These are phyloP conservation scores for Lentithecium fluviatile DNA, from an alignment of 495 filamentous ascomycete genomes.

Conservation along the genomic window DNA sequence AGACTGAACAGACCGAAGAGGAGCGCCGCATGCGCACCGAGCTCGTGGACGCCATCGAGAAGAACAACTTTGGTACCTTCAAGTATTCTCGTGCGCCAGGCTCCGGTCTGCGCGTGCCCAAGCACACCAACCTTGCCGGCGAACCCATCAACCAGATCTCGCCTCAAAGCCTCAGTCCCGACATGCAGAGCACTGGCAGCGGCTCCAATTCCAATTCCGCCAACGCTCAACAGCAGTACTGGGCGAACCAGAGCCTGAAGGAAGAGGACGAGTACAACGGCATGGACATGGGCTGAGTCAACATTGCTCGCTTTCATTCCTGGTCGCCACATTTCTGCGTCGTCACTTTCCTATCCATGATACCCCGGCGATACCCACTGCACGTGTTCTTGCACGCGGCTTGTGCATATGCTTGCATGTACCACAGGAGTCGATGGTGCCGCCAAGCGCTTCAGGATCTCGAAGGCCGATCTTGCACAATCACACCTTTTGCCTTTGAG, in stretches of 20 bases:
- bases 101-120: slow-evolving; percentile 81
- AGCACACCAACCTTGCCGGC: slow-evolving; percentile 88
- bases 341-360: slow-evolving; percentile 12
- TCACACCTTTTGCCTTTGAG: too few relatives aligned
- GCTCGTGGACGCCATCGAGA: slow-evolving; percentile 77
- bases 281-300: slow-evolving; percentile 35
- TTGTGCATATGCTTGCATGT: slow-evolving; percentile 1
- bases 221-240: slow-evolving; percentile 28
- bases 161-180: slow-evolving; percentile 70
- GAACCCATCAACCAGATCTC: slow-evolving; percentile 61
- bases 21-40: slow-evolving; percentile 94
- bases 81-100: slow-evolving; percentile 82
- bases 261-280: slow-evolving; percentile 39
- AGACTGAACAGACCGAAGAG: slow-evolving; percentile 84
- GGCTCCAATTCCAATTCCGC: slow-evolving; percentile 24
- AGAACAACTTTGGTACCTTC: slow-evolving; percentile 70
- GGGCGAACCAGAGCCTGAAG: slow-evolving; percentile 33
- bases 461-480: too few relatives aligned
- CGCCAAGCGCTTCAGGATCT: too few relatives aligned
- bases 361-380: slow-evolving; percentile 24
- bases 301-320: neutral
- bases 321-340: neutral
- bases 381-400: slow-evolving; percentile 1
- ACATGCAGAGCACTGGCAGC: slow-evolving; percentile 56
- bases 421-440: neutral